Percentiles rank a stretch among this genome's conserved stretches.
Conservation (phyloP, 495 filamentous ascomycete genomes). For the Aspergillus haitiensis region DNA sequence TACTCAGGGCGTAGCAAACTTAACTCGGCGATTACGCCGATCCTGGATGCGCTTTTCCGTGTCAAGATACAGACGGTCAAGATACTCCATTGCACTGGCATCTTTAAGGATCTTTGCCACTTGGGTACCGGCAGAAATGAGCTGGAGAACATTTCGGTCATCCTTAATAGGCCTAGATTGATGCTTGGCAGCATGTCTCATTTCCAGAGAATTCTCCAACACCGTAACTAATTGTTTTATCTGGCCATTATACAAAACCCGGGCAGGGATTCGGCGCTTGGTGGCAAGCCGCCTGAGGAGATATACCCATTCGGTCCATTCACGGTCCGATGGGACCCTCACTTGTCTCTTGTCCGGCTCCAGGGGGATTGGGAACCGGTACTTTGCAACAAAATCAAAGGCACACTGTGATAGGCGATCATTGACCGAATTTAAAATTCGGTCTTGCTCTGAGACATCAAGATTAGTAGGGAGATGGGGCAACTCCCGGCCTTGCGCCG, state of each 20-base stretch:
- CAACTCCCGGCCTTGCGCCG: constrained; percentile 73
- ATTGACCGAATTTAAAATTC: constrained; percentile 75
- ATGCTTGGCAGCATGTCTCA: constrained; percentile 81
- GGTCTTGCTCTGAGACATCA: constrained; percentile 79
- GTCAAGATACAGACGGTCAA: constrained; percentile 68
- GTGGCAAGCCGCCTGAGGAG: constrained; percentile 82
- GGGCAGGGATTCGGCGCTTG: constrained; percentile 77
- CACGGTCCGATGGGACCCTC: constrained; percentile 73
- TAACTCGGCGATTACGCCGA: constrained; percentile 51
- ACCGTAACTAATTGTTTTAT: constrained; percentile 86
- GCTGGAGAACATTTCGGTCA: constrained; percentile 83
- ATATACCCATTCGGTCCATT: constrained; percentile 93
- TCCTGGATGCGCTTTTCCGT: constrained; percentile 77
- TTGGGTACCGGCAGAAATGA: constrained; percentile 82
- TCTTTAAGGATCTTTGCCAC: constrained; percentile 85
- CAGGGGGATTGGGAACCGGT: constrained; percentile 83
- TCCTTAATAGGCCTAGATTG: constrained; percentile 83
- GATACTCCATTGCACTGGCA: constrained; percentile 73
- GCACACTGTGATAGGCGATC: constrained; percentile 80
- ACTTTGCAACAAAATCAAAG: constrained; percentile 86
- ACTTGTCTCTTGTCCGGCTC: constrained; percentile 78
- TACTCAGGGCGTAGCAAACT: constrained; percentile 48
- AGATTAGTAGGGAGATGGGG: constrained; percentile 81
- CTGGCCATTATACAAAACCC: constrained; percentile 82
- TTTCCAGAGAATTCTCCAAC: constrained; percentile 79